phyloP scores from a whole-genome alignment of 2,329 filamentous ascomycete genomes.

The Colletotrichum cereale region DNA sequence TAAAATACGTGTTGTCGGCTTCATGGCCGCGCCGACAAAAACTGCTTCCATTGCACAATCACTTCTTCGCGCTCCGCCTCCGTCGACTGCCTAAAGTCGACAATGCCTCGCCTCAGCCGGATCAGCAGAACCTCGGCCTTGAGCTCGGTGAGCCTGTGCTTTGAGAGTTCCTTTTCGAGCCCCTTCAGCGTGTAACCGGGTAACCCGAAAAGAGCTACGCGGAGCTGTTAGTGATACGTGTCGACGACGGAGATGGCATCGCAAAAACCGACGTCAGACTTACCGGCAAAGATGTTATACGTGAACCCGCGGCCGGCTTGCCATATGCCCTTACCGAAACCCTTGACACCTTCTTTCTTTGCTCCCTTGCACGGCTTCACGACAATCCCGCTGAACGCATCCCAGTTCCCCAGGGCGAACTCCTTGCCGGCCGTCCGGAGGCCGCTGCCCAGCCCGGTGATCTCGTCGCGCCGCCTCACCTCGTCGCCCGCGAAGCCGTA shows the following conservation, averaged over 20 bases:
- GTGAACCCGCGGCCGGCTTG: conserved; percentile 57
- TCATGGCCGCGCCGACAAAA: conserved; percentile 14
- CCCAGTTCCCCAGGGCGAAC: conserved; percentile 73
- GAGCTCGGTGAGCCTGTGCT: conserved; percentile 48
- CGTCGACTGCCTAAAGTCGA: conserved; percentile 45
- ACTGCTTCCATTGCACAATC: conserved; percentile 46
- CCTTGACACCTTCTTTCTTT: conserved; percentile 71
- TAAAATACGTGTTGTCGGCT: background rate
- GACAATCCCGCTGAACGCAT: conserved; percentile 76
- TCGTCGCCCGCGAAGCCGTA: conserved; percentile 73
- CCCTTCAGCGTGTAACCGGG: conserved; percentile 66
- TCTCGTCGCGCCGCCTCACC: conserved; percentile 73
- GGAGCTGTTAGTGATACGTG: conserved; percentile 16
- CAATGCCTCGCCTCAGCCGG: conserved; percentile 48
- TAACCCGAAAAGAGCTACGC: conserved; percentile 58
- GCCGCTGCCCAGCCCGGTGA: conserved; percentile 72
- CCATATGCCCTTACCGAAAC: conserved; percentile 71
- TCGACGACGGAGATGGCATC: background rate
- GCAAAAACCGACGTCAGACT: conserved; percentile 2
- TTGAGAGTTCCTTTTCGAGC: conserved; percentile 61
- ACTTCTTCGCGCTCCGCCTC: conserved; percentile 43
- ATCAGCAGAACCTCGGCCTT: conserved; percentile 52
- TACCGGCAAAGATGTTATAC: conserved; percentile 57
- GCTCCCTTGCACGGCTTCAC: conserved; percentile 74
- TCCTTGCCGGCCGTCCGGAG: conserved; percentile 75